Evolutionary conservation across 228 moss, liverwort and hornwort genomes (phyloP).

Genomic region (Sphagnum magellanicum): DNA sequence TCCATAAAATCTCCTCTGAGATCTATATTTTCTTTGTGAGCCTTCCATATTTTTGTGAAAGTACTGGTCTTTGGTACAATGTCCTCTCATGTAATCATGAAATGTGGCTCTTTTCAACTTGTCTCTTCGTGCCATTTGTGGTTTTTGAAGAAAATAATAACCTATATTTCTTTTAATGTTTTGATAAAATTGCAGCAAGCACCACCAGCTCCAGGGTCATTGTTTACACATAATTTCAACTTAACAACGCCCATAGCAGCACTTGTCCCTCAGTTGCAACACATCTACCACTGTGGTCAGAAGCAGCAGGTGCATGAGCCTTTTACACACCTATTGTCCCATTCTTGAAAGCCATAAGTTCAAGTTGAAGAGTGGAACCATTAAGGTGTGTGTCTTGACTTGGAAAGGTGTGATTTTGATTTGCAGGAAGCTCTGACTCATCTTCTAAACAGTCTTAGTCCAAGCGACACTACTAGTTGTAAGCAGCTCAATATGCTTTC

Average conservation of each 20-base stretch:
- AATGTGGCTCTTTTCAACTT: background rate
- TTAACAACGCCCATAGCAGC: conserved; percentile 39
- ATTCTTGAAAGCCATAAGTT: too few relatives aligned
- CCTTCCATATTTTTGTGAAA: background rate
- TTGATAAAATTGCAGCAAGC: background rate
- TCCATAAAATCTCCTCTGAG: too few relatives aligned
- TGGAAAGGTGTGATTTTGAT: background rate
- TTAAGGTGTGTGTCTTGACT: background rate
- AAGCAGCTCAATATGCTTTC: conserved; percentile 16
- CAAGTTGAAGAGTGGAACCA: background rate
- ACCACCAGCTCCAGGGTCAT: conserved; percentile 15
- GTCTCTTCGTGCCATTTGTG: background rate
- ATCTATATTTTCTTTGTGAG: too few relatives aligned
- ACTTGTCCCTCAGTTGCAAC: conserved; percentile 20
- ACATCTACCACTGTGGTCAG: conserved; percentile 7
- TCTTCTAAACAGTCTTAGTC: conserved; percentile 42
- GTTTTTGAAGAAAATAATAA: background rate
- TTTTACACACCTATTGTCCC: background rate
- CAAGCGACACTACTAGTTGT: conserved; percentile 32
- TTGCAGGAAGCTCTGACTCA: conserved; percentile 45
- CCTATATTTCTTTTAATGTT: background rate
- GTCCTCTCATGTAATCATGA: background rate
- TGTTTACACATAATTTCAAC: conserved; percentile 21
- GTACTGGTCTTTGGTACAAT: background rate
- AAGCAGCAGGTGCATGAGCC: background rate